Base-by-base conservation (phyloP, 768 basidiomycete genomes). In the Lentinula lateritia region DNA sequence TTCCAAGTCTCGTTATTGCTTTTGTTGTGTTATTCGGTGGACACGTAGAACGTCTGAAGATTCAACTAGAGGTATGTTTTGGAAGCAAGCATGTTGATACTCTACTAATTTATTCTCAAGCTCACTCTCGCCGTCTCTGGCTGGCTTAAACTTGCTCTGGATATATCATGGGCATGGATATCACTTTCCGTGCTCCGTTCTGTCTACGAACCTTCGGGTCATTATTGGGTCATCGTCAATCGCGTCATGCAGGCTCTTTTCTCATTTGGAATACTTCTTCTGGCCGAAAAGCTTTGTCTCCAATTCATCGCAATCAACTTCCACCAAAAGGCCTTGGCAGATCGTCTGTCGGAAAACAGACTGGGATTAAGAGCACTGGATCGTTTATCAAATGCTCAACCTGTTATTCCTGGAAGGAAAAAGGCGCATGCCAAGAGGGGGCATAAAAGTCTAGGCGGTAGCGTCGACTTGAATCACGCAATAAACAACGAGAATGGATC, bases 241-340 rank as follows among this genome's bases (percentile, higher is more conserved):
- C 83, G 85, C 18, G 78, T 88, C 34, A 84, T 90, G 83, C 85
- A 89, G 80, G 77, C 78, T 2, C 68, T 83, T 16, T 83, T 83
- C 58, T 71, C 79, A 2, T 68, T 77, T 28, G 73, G 75, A 18
- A 74, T 80, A 32, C 73, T 83, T 23, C 66, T 81, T 16, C 72
- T 81, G 8, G 69, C 70, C 6, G 79, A 82, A 56, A 81, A 80
- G 69, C 70, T 89, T 41, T 85, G 88, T 70, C 71, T 93, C 36
- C 88, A 86, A 66, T 85, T 86, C 62, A 84, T 92, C 50, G 90
- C 91, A 34, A 91, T 91, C 73, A 89, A 84, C 65, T 93, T 92
- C 69, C 90, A 92, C 69, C 80, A 84, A 64, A 88, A 83, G 60
- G 89, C 90, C 1, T 81, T 92, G 20, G 84, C 88, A 9, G 90